phyloP scores from a whole-genome alignment of 2,329 filamentous ascomycete species.

The Ceratocystis huliohia region DNA sequence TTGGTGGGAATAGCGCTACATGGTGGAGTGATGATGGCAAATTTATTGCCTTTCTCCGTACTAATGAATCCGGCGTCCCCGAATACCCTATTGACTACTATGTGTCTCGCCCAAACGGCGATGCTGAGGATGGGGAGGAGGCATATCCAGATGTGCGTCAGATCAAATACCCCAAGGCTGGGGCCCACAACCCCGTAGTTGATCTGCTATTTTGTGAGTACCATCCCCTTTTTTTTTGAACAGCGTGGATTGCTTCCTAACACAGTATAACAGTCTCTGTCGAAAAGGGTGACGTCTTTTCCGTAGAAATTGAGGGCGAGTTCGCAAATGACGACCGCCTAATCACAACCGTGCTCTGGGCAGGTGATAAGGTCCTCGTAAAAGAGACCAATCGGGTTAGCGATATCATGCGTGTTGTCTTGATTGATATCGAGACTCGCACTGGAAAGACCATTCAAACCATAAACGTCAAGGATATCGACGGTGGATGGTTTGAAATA shows the following conservation, averaged over 20 bases:
- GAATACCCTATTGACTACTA: slow-evolving; percentile 93
- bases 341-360: slow-evolving; percentile 90
- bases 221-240: background rate
- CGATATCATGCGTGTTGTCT: slow-evolving; percentile 73
- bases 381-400: slow-evolving; percentile 91
- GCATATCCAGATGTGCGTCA: slow-evolving; percentile 78
- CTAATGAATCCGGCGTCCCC: slow-evolving; percentile 83
- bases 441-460: slow-evolving; percentile 67
- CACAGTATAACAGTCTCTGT: slow-evolving; percentile 47
- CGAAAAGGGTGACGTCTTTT: slow-evolving; percentile 61
- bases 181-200: slow-evolving; percentile 83
- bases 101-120: slow-evolving; percentile 70
- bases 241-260: background rate
- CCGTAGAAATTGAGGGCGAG: slow-evolving; percentile 61
- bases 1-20: slow-evolving; percentile 64
- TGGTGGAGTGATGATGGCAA: slow-evolving; percentile 93
- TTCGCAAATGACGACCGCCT: slow-evolving; percentile 73
- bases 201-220: slow-evolving; percentile 58
- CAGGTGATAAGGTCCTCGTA: slow-evolving; percentile 69
- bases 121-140: slow-evolving; percentile 59
- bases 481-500: slow-evolving; percentile 96
- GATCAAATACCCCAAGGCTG: slow-evolving; percentile 97
- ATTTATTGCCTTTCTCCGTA: slow-evolving; percentile 81
- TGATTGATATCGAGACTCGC: slow-evolving; percentile 65
- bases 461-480: slow-evolving; percentile 67